Percentiles rank a stretch among this genome's conserved stretches.
Evolutionary conservation across 768 basidiomycete genomes (phyloP).

Genomic region (Aureoboletus auriporus): DNA sequence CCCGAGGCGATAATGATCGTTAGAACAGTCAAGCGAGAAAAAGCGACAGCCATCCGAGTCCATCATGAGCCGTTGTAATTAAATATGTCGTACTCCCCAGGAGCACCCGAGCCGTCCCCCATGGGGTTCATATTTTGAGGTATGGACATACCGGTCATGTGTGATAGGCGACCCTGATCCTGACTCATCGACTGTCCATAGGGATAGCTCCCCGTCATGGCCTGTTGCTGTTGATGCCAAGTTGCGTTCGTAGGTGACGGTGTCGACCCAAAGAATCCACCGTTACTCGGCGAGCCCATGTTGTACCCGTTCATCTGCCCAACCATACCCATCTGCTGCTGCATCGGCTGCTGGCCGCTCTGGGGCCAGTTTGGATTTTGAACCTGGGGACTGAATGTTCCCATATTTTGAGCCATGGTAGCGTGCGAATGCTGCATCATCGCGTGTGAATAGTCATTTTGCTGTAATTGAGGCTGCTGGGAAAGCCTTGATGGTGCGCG

Average conservation of each 20-base stretch:
- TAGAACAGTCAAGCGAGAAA: constrained; percentile 14
- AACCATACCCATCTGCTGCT: constrained; percentile 34
- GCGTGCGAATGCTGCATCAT: constrained; percentile 36
- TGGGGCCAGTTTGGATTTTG: constrained; percentile 45
- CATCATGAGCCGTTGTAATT: constrained; percentile 49
- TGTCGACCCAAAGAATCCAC: constrained; percentile 23
- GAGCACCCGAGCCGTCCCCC: constrained; percentile 36
- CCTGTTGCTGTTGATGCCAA: constrained; percentile 28
- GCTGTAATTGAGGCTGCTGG: constrained; percentile 46
- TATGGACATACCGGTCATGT: constrained; percentile 50
- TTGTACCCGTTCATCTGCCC: constrained; percentile 34
- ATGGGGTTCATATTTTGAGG: constrained; percentile 42
- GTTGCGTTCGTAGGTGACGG: constrained; percentile 22
- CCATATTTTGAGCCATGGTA: constrained; percentile 26
- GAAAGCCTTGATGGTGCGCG: constrained; percentile 33
- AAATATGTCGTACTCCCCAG: constrained; percentile 54
- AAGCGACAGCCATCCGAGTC: constrained; percentile 16
- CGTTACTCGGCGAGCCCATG: constrained; percentile 36
- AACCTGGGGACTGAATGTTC: constrained; percentile 31
- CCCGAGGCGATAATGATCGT: constrained; percentile 26
- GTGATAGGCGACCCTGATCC: constrained; percentile 38
- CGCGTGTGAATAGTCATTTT: constrained; percentile 37
- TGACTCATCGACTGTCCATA: constrained; percentile 26
- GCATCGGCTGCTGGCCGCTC: constrained; percentile 53
- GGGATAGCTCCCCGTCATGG: constrained; percentile 26